These are phyloP conservation scores for Solanum dulcamara DNA, from an alignment of 257 asterid genomes.

Conservation along the genomic window DNA sequence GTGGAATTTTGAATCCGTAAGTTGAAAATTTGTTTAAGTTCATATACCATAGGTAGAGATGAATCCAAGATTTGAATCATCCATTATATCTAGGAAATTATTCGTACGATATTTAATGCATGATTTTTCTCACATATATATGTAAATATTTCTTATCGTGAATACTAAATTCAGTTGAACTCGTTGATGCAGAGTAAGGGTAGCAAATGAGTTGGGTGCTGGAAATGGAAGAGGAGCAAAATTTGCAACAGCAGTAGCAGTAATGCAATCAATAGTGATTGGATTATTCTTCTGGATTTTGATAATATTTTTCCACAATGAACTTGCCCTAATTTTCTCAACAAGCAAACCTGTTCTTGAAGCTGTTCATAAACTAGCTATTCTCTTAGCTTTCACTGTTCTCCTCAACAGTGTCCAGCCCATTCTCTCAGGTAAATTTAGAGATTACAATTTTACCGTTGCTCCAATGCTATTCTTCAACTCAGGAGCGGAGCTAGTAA, in stretches of 20 bases:
- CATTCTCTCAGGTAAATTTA: conserved; percentile 40
- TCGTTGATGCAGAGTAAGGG: conserved; percentile 42
- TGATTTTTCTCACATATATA: background rate
- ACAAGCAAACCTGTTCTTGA: conserved; percentile 30
- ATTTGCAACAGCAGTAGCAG: conserved; percentile 42
- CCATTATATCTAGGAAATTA: background rate
- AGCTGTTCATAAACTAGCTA: conserved; percentile 27
- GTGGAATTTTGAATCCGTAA: background rate
- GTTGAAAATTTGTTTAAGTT: background rate
- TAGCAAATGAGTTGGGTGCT: conserved; percentile 68
- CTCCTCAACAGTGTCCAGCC: conserved; percentile 53
- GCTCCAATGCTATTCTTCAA: too few species aligned
- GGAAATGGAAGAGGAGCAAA: conserved; percentile 52
- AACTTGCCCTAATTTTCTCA: conserved; percentile 33
- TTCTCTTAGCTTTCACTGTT: conserved; percentile 40
- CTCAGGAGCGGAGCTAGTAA: too few species aligned
- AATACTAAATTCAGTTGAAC: background rate
- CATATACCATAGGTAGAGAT: background rate
- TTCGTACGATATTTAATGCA: too few species aligned
- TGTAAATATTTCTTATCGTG: background rate
- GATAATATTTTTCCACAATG: conserved; percentile 23
- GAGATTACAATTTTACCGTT: too few species aligned
- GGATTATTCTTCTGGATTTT: conserved; percentile 36
- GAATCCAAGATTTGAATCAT: background rate
- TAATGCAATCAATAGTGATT: conserved; percentile 27